phyloP scores from a whole-genome alignment of 805 yeast genomes.

The Geotrichum ghanense region DNA sequence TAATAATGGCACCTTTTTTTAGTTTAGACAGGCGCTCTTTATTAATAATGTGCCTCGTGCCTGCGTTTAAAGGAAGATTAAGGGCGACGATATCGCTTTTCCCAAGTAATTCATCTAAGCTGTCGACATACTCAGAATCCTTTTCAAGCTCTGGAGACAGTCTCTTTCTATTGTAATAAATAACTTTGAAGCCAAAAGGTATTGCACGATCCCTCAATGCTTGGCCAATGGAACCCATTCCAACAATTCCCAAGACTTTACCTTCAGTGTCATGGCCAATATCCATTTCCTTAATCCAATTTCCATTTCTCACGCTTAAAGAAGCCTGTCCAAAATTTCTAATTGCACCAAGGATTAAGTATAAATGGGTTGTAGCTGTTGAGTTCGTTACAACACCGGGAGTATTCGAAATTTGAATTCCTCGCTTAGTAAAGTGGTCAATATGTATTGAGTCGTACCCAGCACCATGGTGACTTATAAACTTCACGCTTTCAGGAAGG shows the following conservation, averaged over 20 bases:
- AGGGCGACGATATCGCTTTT: constrained; percentile 60
- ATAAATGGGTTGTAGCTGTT: constrained; percentile 64
- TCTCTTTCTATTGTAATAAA: constrained; percentile 61
- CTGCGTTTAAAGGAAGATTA: constrained; percentile 62
- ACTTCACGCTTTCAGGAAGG: constrained; percentile 42
- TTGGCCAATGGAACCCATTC: constrained; percentile 87
- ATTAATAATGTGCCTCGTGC: constrained; percentile 49
- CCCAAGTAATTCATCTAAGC: constrained; percentile 53
- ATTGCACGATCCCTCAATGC: constrained; percentile 58
- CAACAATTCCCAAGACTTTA: constrained; percentile 66
- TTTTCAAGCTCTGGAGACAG: constrained; percentile 51
- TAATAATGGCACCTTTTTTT: constrained; percentile 35
- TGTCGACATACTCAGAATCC: constrained; percentile 53
- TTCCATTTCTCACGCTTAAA: constrained; percentile 40
- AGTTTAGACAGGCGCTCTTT: constrained; percentile 28
- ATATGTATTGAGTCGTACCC: constrained; percentile 64
- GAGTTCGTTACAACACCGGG: constrained; percentile 58
- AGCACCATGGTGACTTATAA: constrained; percentile 57
- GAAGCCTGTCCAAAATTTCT: constrained; percentile 59
- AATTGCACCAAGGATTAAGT: constrained; percentile 47
- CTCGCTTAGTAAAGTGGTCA: constrained; percentile 36
- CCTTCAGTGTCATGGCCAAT: constrained; percentile 70
- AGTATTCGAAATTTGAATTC: constrained; percentile 52
- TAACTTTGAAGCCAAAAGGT: constrained; percentile 67
- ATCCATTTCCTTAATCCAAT: constrained; percentile 55